Evolutionary conservation across 371 early-diverging fungal species (phyloP).

Genomic region (Capniomyces stellatus): DNA sequence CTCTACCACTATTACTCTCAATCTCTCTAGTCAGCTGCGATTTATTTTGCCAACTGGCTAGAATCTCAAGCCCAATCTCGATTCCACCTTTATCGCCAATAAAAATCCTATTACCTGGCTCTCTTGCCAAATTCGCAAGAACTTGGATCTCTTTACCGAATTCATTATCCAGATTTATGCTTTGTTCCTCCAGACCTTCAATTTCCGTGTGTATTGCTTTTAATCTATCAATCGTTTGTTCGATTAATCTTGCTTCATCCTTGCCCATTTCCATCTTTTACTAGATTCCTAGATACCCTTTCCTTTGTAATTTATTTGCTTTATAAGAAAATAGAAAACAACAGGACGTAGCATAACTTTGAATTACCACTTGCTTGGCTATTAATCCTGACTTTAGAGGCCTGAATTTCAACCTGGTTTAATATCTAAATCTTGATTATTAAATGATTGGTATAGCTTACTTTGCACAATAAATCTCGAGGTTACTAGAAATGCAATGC

Average conservation of each 20-base stretch:
- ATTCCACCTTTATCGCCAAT: not conserved
- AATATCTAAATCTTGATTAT: too few relatives aligned
- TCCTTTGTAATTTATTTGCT: too few relatives aligned
- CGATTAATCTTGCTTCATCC: not conserved
- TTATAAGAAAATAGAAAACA: too few relatives aligned
- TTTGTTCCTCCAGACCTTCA: too few relatives aligned
- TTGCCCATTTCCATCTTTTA: not conserved
- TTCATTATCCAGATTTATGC: too few relatives aligned
- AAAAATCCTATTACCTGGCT: not conserved
- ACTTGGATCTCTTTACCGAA: not conserved
- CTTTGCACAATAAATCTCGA: too few relatives aligned
- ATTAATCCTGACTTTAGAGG: too few relatives aligned
- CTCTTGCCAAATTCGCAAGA: not conserved
- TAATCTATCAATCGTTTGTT: not conserved
- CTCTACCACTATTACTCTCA: not conserved
- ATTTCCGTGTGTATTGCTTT: not conserved
- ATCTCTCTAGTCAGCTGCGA: not conserved
- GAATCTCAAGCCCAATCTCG: not conserved
- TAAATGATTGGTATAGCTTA: too few relatives aligned
- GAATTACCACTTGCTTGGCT: too few relatives aligned
- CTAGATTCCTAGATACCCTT: not conserved
- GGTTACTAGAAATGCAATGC: too few relatives aligned
- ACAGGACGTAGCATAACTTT: too few relatives aligned
- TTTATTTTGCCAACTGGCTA: not conserved
- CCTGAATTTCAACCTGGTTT: too few relatives aligned